phyloP scores from a whole-genome alignment of 2,329 filamentous ascomycete species.

The Conoideocrella luteorostrata region DNA sequence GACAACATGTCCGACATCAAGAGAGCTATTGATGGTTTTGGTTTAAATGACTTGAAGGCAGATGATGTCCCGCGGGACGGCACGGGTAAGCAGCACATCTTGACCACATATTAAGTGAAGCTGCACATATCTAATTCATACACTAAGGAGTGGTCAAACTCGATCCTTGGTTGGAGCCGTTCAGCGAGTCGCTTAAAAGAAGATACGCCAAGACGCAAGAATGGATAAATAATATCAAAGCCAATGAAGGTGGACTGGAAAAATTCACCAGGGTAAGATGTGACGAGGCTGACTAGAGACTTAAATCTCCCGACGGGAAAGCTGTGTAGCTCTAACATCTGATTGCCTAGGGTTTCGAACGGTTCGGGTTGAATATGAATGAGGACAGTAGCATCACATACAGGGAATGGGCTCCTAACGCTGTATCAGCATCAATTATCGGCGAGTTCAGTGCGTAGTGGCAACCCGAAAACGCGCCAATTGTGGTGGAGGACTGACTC shows the following conservation, averaged over 20 bases:
- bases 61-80: conserved; percentile 58
- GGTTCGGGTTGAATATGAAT: conserved; percentile 77
- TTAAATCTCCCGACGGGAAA: no score
- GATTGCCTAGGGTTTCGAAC: conserved; percentile 68
- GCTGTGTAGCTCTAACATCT: not conserved
- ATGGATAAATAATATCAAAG: conserved; percentile 80
- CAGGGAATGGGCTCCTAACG: conserved; percentile 94
- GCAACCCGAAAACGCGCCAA: not conserved
- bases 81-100: conserved; percentile 49
- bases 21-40: conserved; percentile 5
- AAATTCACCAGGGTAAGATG: conserved; percentile 73
- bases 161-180: conserved; percentile 85
- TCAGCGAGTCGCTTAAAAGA: conserved; percentile 67
- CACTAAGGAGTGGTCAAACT: conserved; percentile 85
- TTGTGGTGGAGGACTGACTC: conserved; percentile 19
- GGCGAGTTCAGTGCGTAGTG: conserved; percentile 82
- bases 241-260: conserved; percentile 80
- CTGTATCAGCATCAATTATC: conserved; percentile 73
- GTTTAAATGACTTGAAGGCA: conserved; percentile 30
- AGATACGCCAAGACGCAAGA: conserved; percentile 74
- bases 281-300: conserved; percentile 3
- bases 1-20: conserved; percentile 8
- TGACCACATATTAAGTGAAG: not conserved
- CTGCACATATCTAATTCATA: conserved; percentile 8
- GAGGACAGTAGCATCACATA: conserved; percentile 81